These are phyloP conservation scores for Westerdykella ornata DNA, from an alignment of 2,329 filamentous ascomycete species.

Conservation along the genomic window DNA sequence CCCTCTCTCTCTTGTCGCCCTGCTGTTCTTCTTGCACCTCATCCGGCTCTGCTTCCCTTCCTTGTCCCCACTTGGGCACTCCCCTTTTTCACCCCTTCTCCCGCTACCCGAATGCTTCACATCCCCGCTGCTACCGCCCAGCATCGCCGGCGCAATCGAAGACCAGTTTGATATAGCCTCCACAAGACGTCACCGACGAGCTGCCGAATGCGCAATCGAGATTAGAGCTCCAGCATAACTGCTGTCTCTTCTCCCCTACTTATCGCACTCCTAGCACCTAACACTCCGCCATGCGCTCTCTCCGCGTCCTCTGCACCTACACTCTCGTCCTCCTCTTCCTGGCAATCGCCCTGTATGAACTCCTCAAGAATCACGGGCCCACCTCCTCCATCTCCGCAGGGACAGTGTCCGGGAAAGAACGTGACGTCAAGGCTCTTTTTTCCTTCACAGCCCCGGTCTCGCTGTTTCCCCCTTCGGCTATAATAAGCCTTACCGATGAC, in stretches of 20 bases:
- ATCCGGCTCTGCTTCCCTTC: background rate
- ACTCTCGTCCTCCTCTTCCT: too few species aligned
- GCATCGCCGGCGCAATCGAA: too few species aligned
- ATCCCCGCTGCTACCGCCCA: too few species aligned
- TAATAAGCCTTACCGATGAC: constrained; percentile 94
- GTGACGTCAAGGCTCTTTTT: constrained; percentile 39
- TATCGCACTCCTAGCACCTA: constrained; percentile 2
- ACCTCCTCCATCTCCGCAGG: constrained; percentile 19
- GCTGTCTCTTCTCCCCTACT: constrained; percentile 11
- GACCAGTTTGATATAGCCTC: too few species aligned
- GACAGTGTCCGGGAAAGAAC: constrained; percentile 7
- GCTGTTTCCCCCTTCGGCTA: constrained; percentile 88
- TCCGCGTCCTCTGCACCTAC: constrained; percentile 21
- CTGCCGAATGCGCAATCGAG: constrained; percentile 19
- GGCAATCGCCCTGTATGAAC: constrained; percentile 17
- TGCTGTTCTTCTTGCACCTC: background rate
- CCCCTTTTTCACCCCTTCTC: background rate
- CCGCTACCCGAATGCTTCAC: constrained; percentile 1
- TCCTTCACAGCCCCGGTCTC: constrained; percentile 60
- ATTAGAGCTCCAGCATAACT: constrained; percentile 18
- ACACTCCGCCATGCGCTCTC: constrained; percentile 30
- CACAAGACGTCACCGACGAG: background rate
- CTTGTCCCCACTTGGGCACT: background rate
- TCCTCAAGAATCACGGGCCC: background rate
- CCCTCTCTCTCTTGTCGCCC: background rate